These are phyloP conservation scores for Kazachstania bromeliacearum DNA, from an alignment of 805 yeast species.

Conservation along the genomic window DNA sequence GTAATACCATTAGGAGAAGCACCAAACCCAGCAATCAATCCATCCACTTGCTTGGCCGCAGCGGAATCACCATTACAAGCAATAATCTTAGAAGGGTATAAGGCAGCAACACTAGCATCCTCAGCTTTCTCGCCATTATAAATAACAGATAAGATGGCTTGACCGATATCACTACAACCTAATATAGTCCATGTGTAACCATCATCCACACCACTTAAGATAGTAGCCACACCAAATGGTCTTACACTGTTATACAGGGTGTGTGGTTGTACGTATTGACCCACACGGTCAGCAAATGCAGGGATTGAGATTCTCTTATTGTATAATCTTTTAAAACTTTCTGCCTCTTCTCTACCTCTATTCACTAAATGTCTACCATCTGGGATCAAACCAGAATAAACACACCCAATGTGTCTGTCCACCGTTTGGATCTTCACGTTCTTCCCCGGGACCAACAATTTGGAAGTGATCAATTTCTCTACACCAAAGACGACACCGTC, in stretches of 20 bases:
- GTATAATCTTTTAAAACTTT: constrained; percentile 65
- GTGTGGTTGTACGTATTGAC: constrained; percentile 87
- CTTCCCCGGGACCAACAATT: constrained; percentile 77
- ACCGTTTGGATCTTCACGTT: constrained; percentile 88
- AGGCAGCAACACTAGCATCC: constrained; percentile 20
- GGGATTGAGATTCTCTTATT: constrained; percentile 71
- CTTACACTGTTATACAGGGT: constrained; percentile 95
- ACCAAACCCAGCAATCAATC: constrained; percentile 40
- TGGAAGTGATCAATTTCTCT: constrained; percentile 84
- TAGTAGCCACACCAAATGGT: constrained; percentile 91
- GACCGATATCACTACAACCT: constrained; percentile 95
- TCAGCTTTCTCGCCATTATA: constrained; percentile 25
- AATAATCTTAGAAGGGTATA: constrained; percentile 61
- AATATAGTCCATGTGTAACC: constrained; percentile 61
- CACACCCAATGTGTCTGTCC: constrained; percentile 90
- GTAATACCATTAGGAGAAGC: constrained; percentile 33
- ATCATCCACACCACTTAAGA: constrained; percentile 90
- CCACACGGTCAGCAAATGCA: constrained; percentile 76
- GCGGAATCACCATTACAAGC: constrained; percentile 52
- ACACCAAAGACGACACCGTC: constrained; percentile 97
- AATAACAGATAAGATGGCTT: constrained; percentile 74
- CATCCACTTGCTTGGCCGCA: constrained; percentile 42
- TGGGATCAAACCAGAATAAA: constrained; percentile 89
- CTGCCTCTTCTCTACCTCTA: constrained; percentile 88
- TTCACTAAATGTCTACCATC: constrained; percentile 92